Base-by-base conservation (phyloP, 2,329 filamentous ascomycete genomes). In the Didymella pomorum region DNA sequence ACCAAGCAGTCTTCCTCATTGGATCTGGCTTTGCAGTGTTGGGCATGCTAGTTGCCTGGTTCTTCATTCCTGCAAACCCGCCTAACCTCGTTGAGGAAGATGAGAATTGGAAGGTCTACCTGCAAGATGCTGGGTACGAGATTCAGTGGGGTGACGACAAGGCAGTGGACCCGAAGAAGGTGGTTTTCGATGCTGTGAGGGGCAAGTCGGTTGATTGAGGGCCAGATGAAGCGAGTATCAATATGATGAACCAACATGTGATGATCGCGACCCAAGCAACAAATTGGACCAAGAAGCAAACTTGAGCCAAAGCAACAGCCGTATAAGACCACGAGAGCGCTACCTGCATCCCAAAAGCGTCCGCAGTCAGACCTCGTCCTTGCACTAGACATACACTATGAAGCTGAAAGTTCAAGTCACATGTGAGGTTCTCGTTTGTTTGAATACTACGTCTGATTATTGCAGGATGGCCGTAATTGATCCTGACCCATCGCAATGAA, bases 71-170 rank as follows among this genome's bases (percentile, higher is more conserved):
- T 12, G 68, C 67, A 33, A 49, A 67, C 9, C 57, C 66, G 9
- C 60, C 64, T 12, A 58, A 63, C 9, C 60, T 75, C 6, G 69
- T 66, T 2, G 60, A 73, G n/a, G 72, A 75, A 44, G 70, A 73
- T 20, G 67, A 66, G 39, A 64, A 64, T 21, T 71, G 69, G 67
- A 68, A 66, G n/a, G 53, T 52, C 11, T 71, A 70, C 37, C 62
- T 71, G 14, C 41, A 54, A 9, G 65, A 66, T 41, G 56, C 62
- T 25, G 69, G 69, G 6, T 71, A 65, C 28, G 60, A 67, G 35
- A 65, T 65, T 18, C 56, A 63, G 10, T 71, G 69, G 67, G 69
- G 69, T 25, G 69, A 71, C 33, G 44, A 44, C 11, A 48, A 64
- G 52, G 62, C 69, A 0, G 41, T 58, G 42, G 66, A 71, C 53